A percentile compares a stretch with the other conserved stretches of the same genome.
Conservation (phyloP, 148 eudicot species). For the Amaranthus palmeri region DNA sequence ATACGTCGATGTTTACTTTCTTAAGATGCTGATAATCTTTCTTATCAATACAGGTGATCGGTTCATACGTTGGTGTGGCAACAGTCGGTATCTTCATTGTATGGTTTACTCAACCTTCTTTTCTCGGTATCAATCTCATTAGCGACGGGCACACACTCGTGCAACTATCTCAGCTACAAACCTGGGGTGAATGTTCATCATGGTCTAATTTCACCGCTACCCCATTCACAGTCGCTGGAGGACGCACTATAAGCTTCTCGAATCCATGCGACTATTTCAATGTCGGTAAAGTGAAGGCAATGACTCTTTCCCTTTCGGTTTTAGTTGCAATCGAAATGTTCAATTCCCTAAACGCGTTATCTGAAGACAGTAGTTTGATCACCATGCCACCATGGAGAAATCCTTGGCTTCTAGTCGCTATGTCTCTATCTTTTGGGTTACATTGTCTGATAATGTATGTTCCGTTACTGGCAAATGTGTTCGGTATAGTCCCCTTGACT, state of each 20-base stretch:
- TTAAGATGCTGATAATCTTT: not conserved
- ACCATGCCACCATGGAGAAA: slow-evolving; percentile 88
- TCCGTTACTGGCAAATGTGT: slow-evolving; percentile 67
- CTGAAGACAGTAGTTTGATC: slow-evolving; percentile 72
- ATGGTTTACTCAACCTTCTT: slow-evolving; percentile 78
- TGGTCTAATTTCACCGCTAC: slow-evolving; percentile 75
- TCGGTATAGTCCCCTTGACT: slow-evolving; percentile 69
- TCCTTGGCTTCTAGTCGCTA: slow-evolving; percentile 80
- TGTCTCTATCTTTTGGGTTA: slow-evolving; percentile 64
- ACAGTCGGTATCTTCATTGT: slow-evolving; percentile 75
- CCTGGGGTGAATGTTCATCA: slow-evolving; percentile 77
- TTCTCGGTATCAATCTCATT: slow-evolving; percentile 60
- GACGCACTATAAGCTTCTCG: slow-evolving; percentile 46
- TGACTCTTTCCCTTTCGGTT: slow-evolving; percentile 85
- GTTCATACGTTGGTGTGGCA: slow-evolving; percentile 78
- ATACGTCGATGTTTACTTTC: too few species aligned
- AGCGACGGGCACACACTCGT: slow-evolving; percentile 76
- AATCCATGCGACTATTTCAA: slow-evolving; percentile 82
- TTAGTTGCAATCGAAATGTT: slow-evolving; percentile 92
- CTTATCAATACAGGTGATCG: slow-evolving; percentile 57
- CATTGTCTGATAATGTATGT: slow-evolving; percentile 74
- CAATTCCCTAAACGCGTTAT: slow-evolving; percentile 81
- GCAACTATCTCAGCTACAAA: slow-evolving; percentile 50
- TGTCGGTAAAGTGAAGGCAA: slow-evolving; percentile 74
- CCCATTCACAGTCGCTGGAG: slow-evolving; percentile 61